A percentile compares a stretch with the other conserved stretches of the same genome.
Evolutionary conservation across 2,329 filamentous ascomycete genomes (phyloP).

Genomic region (Basipetospora chlamydospora): DNA sequence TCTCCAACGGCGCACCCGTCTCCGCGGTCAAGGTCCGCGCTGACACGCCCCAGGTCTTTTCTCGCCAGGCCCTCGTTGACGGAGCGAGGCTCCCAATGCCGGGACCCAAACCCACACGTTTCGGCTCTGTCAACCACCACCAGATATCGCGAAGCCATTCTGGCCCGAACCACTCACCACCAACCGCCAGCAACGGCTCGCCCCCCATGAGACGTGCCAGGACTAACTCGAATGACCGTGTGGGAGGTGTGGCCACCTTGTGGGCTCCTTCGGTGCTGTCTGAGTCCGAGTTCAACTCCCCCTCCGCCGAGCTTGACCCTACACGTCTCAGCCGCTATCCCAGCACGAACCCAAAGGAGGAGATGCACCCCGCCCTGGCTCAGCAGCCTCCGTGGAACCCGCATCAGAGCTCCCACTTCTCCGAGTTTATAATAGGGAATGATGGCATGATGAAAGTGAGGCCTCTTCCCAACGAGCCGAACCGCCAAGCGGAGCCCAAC

Average conservation of each 20-base stretch:
- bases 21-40: constrained; percentile 2
- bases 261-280: constrained; percentile 10
- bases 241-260: constrained; percentile 1
- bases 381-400: constrained; percentile 3
- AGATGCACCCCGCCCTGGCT: not conserved
- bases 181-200: not conserved
- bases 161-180: constrained; percentile 2
- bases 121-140: constrained; percentile 5
- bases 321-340: not conserved
- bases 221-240: constrained; percentile 6
- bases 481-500: no score
- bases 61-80: constrained; percentile 4
- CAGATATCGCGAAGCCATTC: constrained; percentile 3
- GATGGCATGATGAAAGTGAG: constrained; percentile 6
- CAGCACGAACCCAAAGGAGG: not conserved
- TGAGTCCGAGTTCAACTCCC: constrained; percentile 10
- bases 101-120: constrained; percentile 5
- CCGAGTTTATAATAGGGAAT: constrained; percentile 6
- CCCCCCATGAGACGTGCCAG: constrained; percentile 4
- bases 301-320: constrained; percentile 5
- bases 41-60: constrained; percentile 6
- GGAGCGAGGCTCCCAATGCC: constrained; percentile 4
- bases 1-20: constrained; percentile 5
- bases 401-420: constrained; percentile 4
- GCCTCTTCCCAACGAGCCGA: not conserved